Conservation (phyloP, 1,139 yeast species). For the Diutina scorzettiae region DNA sequence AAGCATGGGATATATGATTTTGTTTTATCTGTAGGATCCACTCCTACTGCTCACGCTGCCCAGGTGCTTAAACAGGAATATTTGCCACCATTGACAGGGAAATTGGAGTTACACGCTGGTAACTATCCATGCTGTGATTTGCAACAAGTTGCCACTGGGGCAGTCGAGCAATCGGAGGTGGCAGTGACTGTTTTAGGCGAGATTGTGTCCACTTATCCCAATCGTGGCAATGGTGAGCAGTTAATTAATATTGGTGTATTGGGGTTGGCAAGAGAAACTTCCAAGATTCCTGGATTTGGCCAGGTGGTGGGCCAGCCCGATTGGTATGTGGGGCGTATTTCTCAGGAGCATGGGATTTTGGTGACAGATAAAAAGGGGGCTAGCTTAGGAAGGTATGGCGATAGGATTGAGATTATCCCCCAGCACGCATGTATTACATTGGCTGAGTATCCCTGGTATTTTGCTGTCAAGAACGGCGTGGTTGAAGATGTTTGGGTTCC, state of each 20-base stretch:
- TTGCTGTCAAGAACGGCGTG: constrained; percentile 36
- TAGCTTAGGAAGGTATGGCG: constrained; percentile 38
- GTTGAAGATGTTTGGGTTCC: constrained; percentile 61
- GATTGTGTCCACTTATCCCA: constrained; percentile 47
- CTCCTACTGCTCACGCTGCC: constrained; percentile 56
- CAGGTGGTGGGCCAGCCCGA: constrained; percentile 24
- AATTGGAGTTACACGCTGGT: constrained; percentile 68
- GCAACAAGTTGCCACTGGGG: constrained; percentile 62
- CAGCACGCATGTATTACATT: constrained; percentile 73
- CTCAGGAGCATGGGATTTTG: constrained; percentile 57
- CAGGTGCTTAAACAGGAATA: constrained; percentile 14
- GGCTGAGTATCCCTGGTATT: constrained; percentile 50
- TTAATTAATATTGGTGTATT: constrained; percentile 65
- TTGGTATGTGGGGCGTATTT: constrained; percentile 46
- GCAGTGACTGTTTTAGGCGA: constrained; percentile 53
- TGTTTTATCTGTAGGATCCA: constrained; percentile 59
- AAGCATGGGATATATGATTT: constrained; percentile 17
- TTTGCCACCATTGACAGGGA: constrained; percentile 10
- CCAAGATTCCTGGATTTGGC: constrained; percentile 43
- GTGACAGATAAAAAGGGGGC: constrained; percentile 19
- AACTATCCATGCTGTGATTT: constrained; percentile 63
- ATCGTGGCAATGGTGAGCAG: constrained; percentile 47
- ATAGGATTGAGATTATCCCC: constrained; percentile 45
- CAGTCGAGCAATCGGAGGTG: constrained; percentile 34
- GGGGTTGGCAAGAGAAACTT: constrained; percentile 53